Percentiles rank a stretch among this genome's conserved stretches.
Conservation (phyloP, 1,139 yeast species). For the Wickerhamomyces sp. region DNA sequence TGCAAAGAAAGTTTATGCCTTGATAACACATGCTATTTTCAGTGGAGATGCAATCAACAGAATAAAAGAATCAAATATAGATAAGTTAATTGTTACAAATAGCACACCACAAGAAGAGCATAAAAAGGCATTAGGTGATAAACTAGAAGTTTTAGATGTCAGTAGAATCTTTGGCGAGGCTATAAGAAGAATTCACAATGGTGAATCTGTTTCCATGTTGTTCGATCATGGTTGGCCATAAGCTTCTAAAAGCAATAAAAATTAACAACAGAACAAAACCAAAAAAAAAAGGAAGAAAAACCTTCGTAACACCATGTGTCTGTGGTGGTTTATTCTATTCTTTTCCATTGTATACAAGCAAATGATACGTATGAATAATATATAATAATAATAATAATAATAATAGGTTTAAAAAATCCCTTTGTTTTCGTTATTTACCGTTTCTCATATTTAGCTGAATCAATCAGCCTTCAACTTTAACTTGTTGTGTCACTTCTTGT, state of each 20-base stretch:
- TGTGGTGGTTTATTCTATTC: too few relatives aligned
- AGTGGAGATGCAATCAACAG: constrained; percentile 86
- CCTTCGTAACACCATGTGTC: too few relatives aligned
- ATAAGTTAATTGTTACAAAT: constrained; percentile 86
- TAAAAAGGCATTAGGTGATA: constrained; percentile 45
- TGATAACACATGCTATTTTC: constrained; percentile 90
- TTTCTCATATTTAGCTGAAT: too few relatives aligned
- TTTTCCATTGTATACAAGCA: too few relatives aligned
- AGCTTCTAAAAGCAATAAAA: neutral
- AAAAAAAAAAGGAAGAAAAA: too few relatives aligned
- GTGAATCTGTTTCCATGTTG: constrained; percentile 91
- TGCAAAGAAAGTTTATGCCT: constrained; percentile 78
- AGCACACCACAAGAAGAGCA: constrained; percentile 80
- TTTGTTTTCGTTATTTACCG: too few relatives aligned
- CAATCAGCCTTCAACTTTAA: constrained; percentile 14
- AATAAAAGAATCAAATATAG: constrained; percentile 65
- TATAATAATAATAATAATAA: too few relatives aligned
- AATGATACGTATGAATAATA: too few relatives aligned
- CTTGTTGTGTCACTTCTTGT: constrained; percentile 6
- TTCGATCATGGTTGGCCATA: constrained; percentile 76
- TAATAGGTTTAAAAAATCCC: too few relatives aligned
- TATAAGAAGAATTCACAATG: constrained; percentile 91
- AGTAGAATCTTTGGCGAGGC: constrained; percentile 90
- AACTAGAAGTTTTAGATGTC: constrained; percentile 81
- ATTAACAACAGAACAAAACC: too few relatives aligned